Evolutionary conservation across 2,329 filamentous ascomycete genomes (phyloP).

Genomic region (Claviceps pazoutovae): DNA sequence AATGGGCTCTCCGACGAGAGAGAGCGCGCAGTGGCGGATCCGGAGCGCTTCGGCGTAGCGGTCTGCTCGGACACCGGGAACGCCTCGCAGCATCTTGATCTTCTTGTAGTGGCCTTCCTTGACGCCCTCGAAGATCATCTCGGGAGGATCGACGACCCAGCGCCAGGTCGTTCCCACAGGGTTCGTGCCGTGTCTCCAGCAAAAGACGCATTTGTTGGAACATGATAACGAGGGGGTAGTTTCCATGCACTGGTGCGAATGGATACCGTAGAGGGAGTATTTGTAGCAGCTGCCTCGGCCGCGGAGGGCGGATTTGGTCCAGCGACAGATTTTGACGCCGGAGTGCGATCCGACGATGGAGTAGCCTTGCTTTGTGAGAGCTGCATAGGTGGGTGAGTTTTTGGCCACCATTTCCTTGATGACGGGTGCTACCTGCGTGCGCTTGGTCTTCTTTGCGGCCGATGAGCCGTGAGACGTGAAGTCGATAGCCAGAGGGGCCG

Average conservation of each 20-base stretch:
- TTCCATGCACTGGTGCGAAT: constrained; percentile 96
- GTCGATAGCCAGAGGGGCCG: constrained; percentile 57
- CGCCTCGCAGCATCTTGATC: constrained; percentile 91
- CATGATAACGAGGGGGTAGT: constrained; percentile 90
- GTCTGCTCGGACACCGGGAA: constrained; percentile 83
- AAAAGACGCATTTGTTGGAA: constrained; percentile 98
- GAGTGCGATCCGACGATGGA: constrained; percentile 90
- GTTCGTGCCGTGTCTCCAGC: constrained; percentile 96
- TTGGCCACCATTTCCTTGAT: constrained; percentile 91
- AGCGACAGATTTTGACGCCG: constrained; percentile 93
- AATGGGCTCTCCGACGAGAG: constrained; percentile 91
- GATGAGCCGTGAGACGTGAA: constrained; percentile 56
- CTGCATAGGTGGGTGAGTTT: constrained; percentile 72
- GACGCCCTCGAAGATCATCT: constrained; percentile 79
- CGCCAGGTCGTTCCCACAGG: constrained; percentile 94
- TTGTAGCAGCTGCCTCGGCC: constrained; percentile 96
- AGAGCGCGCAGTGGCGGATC: constrained; percentile 85
- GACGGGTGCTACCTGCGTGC: constrained; percentile 25
- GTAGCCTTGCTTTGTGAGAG: constrained; percentile 93
- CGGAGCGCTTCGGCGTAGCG: constrained; percentile 85
- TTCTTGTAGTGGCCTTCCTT: constrained; percentile 91
- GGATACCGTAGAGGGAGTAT: constrained; percentile 92
- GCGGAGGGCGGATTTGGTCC: constrained; percentile 92
- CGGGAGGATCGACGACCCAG: constrained; percentile 85
- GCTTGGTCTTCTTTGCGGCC: constrained; percentile 35